phyloP scores from a whole-genome alignment of 2,329 filamentous ascomycete species.

The Phyllosticta ampelicida region DNA sequence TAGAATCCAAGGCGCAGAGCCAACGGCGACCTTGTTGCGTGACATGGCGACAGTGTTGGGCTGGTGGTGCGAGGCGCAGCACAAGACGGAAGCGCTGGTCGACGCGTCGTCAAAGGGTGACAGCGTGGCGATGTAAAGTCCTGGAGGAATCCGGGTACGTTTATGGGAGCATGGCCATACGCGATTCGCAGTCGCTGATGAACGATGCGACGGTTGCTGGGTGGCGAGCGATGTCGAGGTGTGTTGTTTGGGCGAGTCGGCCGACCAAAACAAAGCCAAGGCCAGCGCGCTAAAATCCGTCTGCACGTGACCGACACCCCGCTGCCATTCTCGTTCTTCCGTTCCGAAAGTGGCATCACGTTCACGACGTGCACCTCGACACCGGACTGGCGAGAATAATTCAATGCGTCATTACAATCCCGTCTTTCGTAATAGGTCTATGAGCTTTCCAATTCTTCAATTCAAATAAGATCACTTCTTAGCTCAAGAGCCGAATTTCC shows the following conservation, averaged over 20 bases:
- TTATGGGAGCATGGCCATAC: not conserved
- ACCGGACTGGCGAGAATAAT: not conserved
- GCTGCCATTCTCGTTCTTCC: not conserved
- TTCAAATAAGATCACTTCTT: not conserved
- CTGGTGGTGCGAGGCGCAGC: slow-evolving; percentile 1
- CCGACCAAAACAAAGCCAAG: not conserved
- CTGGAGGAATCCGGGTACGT: not conserved
- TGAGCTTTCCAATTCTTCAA: not conserved
- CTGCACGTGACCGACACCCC: not conserved
- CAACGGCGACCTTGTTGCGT: slow-evolving; percentile 46
- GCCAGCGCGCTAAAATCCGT: not conserved
- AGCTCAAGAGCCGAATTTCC: not conserved
- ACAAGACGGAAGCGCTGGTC: not conserved
- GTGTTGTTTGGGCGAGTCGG: not conserved
- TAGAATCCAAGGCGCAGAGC: slow-evolving; percentile 74
- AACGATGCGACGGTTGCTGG: not conserved
- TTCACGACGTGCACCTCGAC: not conserved
- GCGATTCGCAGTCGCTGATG: not conserved
- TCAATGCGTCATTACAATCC: not conserved
- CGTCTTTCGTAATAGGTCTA: not conserved
- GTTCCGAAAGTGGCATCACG: not conserved
- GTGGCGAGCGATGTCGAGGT: not conserved
- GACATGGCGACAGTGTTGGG: slow-evolving; percentile 13
- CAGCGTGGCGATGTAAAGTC: not conserved
- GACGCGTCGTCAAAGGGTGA: not conserved